These are phyloP conservation scores for Bjerkandera adusta DNA, from an alignment of 1,284 basidiomycete species.

Conservation along the genomic window DNA sequence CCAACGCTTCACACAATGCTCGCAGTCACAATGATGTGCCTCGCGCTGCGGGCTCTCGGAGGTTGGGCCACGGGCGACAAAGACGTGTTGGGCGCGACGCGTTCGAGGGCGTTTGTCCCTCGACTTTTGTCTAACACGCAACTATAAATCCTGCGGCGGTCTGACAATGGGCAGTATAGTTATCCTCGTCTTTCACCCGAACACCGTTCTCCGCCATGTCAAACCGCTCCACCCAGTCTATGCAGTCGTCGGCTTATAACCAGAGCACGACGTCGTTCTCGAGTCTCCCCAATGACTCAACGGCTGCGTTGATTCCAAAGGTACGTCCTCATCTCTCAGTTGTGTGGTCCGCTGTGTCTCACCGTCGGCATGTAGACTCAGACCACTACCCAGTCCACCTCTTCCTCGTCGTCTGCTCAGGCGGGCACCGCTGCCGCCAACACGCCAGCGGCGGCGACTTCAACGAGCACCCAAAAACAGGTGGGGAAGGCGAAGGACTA, in stretches of 20 bases:
- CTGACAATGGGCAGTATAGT: too few species aligned
- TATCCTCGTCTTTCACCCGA: too few species aligned
- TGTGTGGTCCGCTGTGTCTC: not conserved
- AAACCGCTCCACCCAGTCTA: not conserved
- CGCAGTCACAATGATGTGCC: too few species aligned
- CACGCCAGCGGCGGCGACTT: not conserved
- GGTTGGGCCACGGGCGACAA: too few species aligned
- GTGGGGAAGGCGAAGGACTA: conserved; percentile 7
- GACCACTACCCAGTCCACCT: not conserved
- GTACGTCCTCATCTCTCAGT: not conserved
- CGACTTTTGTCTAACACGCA: too few species aligned
- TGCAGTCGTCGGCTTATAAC: not conserved
- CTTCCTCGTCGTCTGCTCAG: not conserved
- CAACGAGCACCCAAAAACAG: not conserved
- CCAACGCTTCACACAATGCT: too few species aligned
- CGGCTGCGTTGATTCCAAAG: conserved; percentile 10
- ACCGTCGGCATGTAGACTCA: not conserved
- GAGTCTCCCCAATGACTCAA: conserved; percentile 7
- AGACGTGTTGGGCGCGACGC: too few species aligned
- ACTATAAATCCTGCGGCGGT: too few species aligned
- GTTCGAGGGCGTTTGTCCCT: too few species aligned
- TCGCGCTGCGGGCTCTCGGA: too few species aligned
- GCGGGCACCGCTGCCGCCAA: not conserved
- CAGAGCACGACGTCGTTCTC: conserved; percentile 4
- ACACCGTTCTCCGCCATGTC: not conserved